Base-by-base conservation (phyloP, 2,329 filamentous ascomycete species). In the Coniosporium tulheliwenetii region DNA sequence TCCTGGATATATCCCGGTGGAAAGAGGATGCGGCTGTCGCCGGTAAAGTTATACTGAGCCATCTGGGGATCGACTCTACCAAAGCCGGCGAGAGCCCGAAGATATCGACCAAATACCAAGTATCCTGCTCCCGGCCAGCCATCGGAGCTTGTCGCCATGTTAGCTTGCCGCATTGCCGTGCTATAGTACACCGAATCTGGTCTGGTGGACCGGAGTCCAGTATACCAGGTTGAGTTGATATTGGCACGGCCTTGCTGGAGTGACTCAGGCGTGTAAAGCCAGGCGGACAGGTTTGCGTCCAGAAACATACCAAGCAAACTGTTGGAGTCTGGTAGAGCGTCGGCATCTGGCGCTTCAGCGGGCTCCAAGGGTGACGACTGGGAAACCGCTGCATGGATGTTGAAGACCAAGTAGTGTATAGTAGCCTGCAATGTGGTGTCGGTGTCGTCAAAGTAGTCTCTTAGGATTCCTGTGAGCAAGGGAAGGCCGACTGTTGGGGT, bases 121-220 rank as follows among this genome's bases (percentile, higher is more conserved):
- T 67, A 76, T 14, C 66, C 64, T 47, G 74, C 69, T n/a, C 67
- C 70, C 0, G 77, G 77, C 77, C 77, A 81, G 9, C 77, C 77
- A 55, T 77, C 65, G 1, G 62, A 51, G 1, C 75, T 79, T 14
- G 62, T 63, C 2, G 52, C 36, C 7, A 55, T 48, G 13, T 63
- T 60, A 2, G 56, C 48, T 9, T 48, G 38, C 34, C 60, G 48
- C 26, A 55, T 50, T 8, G 65, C 51, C 1, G 62, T 60, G 5
- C 58, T 59, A 43, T 73, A 77, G 48, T 78, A 81, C 16, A 66
- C 63, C 2, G 56, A 47, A 30, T 68, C 60, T 1, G 74, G 72
- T 32, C 61, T 59, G 39, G 66, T 63, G 38, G 44, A 52, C 30
- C 50, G 55, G 13, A 51, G 44, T 12, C 63, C 59, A 7, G 60